phyloP scores from a whole-genome alignment of 2,329 filamentous ascomycete species.

The Cladosporium oxysporum region DNA sequence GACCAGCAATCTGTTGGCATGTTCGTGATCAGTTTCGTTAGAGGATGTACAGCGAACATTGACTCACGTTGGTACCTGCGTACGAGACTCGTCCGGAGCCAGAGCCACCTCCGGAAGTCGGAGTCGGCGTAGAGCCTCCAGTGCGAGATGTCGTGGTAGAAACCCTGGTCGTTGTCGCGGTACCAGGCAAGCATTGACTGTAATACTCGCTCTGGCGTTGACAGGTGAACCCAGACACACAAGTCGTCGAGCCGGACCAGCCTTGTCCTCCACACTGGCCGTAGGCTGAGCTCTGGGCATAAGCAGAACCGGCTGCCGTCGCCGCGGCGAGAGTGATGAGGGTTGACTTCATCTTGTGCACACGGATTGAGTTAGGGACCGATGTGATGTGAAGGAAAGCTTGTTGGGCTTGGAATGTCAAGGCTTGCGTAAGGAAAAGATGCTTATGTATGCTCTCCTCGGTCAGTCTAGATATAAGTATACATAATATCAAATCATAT shows the following conservation, averaged over 20 bases:
- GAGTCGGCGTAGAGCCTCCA: conserved; percentile 1
- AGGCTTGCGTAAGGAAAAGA: neutral
- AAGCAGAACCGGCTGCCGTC: conserved; percentile 24
- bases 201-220: conserved; percentile 33
- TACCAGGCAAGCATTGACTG: conserved; percentile 34
- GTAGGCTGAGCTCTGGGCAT: conserved; percentile 24
- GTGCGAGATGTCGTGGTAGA: conserved; percentile 19
- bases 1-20: conserved; percentile 24
- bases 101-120: conserved; percentile 4
- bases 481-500: neutral
- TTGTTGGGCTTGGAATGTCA: neutral
- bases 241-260: conserved; percentile 35
- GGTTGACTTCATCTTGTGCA: conserved; percentile 29
- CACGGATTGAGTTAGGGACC: conserved; percentile 13
- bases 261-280: conserved; percentile 33
- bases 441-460: neutral
- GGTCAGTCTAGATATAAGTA: neutral
- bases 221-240: conserved; percentile 37
- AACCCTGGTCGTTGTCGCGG: conserved; percentile 22
- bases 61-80: conserved; percentile 35
- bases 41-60: neutral
- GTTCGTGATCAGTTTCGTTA: neutral
- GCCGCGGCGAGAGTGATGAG: conserved; percentile 27
- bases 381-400: neutral
- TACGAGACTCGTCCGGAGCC: conserved; percentile 31